Evolutionary conservation across 192 early-diverging fungal genomes (phyloP).

Genomic region (Cetraspora pellucida): DNA sequence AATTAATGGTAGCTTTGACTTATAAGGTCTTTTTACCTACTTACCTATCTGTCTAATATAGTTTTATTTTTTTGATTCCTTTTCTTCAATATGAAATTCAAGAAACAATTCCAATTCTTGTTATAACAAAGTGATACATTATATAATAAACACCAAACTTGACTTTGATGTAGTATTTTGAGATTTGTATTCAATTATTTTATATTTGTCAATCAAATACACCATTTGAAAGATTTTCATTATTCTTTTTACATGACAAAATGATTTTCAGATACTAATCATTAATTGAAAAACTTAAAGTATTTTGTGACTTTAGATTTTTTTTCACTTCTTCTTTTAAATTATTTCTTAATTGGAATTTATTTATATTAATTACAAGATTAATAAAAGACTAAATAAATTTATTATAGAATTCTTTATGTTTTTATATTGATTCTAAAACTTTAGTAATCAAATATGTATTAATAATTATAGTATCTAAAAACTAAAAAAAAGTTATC

Average conservation of each 20-base stretch:
- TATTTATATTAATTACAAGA: not conserved
- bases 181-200: not conserved
- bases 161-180: not conserved
- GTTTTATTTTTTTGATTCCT: no score
- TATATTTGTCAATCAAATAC: not conserved
- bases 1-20: no score
- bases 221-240: not conserved
- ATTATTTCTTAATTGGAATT: not conserved
- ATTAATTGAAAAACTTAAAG: not conserved
- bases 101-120: not conserved
- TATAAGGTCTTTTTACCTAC: no score
- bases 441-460: not conserved
- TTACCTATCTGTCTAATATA: no score
- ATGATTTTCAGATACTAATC: not conserved
- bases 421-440: not conserved
- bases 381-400: conserved; percentile 9
- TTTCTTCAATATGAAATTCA: not conserved
- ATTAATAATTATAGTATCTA: conserved; percentile 31
- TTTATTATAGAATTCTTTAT: conserved; percentile 13
- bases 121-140: conserved; percentile 3
- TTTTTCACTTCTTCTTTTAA: not conserved
- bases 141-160: conserved; percentile 1
- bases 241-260: not conserved
- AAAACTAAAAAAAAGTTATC: conserved; percentile 33
- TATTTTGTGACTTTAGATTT: not conserved